Conservation (phyloP, 2,329 filamentous ascomycete genomes). For the Aspergillus fructus region DNA sequence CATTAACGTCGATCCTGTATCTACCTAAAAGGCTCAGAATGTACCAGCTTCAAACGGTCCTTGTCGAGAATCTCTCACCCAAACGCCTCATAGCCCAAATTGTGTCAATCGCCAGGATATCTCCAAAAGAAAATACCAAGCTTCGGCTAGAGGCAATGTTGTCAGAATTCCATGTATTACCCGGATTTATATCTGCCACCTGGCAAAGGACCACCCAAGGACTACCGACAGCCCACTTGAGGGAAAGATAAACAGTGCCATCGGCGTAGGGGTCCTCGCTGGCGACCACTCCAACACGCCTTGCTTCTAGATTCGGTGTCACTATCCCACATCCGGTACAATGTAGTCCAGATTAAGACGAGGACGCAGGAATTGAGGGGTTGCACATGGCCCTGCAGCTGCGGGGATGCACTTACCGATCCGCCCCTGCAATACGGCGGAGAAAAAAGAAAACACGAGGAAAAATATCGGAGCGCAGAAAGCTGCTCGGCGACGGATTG, state of each 20-base stretch:
- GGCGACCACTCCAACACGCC: background rate
- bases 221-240: background rate
- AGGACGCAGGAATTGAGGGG: background rate
- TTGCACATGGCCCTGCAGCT: background rate
- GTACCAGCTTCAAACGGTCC: background rate
- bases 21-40: too few species aligned
- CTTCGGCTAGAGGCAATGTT: constrained; percentile 23
- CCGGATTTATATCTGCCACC: constrained; percentile 3
- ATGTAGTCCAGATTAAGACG: background rate
- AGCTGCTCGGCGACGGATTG: too few species aligned
- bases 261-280: background rate
- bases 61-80: background rate
- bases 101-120: constrained; percentile 10
- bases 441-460: background rate
- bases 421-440: background rate
- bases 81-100: constrained; percentile 13
- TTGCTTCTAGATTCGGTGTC: background rate
- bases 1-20: too few species aligned
- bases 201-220: constrained; percentile 61
- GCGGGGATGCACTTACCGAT: background rate
- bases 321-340: background rate
- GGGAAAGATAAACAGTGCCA: background rate
- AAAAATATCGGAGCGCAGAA: background rate
- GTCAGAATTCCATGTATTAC: constrained; percentile 23
- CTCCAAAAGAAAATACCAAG: constrained; percentile 23